Evolutionary conservation across 371 early-diverging fungal species (phyloP).

Genomic region (Dichotomocladium elegans): DNA sequence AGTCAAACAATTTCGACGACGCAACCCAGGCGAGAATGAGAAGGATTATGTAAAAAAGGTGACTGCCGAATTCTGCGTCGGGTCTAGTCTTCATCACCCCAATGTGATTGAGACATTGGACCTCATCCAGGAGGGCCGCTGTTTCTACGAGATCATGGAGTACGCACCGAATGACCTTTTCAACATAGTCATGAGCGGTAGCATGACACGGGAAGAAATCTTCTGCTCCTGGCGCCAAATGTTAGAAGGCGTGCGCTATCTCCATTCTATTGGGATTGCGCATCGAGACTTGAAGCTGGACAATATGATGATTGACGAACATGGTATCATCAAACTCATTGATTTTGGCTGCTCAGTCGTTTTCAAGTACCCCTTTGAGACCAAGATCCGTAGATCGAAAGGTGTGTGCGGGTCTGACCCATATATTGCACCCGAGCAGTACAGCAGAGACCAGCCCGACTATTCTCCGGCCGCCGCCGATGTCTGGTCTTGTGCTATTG

Average conservation of each 20-base stretch:
- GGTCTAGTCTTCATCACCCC: slow-evolving; percentile 69
- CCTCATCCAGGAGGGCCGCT: slow-evolving; percentile 57
- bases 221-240: slow-evolving; percentile 69
- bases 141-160: slow-evolving; percentile 71
- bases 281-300: slow-evolving; percentile 85
- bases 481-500: slow-evolving; percentile 56
- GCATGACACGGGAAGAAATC: slow-evolving; percentile 56
- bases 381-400: slow-evolving; percentile 9
- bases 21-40: slow-evolving; percentile 57
- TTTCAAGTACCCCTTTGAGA: slow-evolving; percentile 62
- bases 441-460: slow-evolving; percentile 31
- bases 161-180: slow-evolving; percentile 74
- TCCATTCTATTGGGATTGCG: slow-evolving; percentile 71
- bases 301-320: slow-evolving; percentile 66
- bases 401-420: slow-evolving; percentile 45
- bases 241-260: slow-evolving; percentile 62
- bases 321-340: slow-evolving; percentile 76
- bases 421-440: slow-evolving; percentile 59
- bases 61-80: slow-evolving; percentile 78
- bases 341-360: slow-evolving; percentile 91
- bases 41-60: slow-evolving; percentile 76
- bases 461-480: slow-evolving; percentile 50
- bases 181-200: slow-evolving; percentile 57
- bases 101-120: slow-evolving; percentile 83
- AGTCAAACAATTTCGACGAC: slow-evolving; percentile 75